phyloP scores from a whole-genome alignment of 2,329 filamentous ascomycete species.

The Aspergillus fischeri region DNA sequence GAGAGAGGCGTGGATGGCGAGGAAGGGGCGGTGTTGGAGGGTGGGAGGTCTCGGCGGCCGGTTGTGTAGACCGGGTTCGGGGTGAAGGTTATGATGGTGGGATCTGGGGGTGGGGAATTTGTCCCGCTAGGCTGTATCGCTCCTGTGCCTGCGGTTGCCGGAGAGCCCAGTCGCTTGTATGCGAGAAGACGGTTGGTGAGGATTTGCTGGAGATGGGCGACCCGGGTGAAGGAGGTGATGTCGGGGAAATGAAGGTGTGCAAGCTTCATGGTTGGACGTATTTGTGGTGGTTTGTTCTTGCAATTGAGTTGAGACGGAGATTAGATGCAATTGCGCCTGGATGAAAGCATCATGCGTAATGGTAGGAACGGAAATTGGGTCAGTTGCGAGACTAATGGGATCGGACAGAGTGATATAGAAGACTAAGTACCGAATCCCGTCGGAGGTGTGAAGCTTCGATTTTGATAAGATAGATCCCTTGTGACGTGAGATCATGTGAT shows the following conservation, averaged over 20 bases:
- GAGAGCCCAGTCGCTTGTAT: conserved; percentile 51
- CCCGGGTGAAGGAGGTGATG: conserved; percentile 52
- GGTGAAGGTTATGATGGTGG: conserved; percentile 76
- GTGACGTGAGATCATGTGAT: conserved; percentile 13
- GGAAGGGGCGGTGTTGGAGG: conserved; percentile 30
- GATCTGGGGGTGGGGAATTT: conserved; percentile 50
- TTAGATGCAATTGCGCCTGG: background rate
- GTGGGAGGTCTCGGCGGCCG: conserved; percentile 68
- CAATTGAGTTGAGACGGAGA: background rate
- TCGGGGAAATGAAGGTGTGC: conserved; percentile 58
- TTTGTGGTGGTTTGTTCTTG: background rate
- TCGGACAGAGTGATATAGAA: background rate
- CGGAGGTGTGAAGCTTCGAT: background rate
- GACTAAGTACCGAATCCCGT: background rate
- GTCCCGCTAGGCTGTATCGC: conserved; percentile 13
- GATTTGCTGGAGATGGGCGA: conserved; percentile 53
- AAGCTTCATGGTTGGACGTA: conserved; percentile 45
- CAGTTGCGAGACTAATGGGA: background rate
- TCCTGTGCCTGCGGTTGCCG: conserved; percentile 18
- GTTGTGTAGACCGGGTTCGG: conserved; percentile 83
- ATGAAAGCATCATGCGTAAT: background rate
- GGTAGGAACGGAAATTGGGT: background rate
- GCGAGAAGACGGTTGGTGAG: conserved; percentile 57
- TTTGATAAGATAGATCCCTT: conserved; percentile 1
- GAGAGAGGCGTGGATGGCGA: conserved; percentile 27